These are phyloP conservation scores for Firmiana major DNA, from an alignment of 345 rosid species.

Conservation along the genomic window DNA sequence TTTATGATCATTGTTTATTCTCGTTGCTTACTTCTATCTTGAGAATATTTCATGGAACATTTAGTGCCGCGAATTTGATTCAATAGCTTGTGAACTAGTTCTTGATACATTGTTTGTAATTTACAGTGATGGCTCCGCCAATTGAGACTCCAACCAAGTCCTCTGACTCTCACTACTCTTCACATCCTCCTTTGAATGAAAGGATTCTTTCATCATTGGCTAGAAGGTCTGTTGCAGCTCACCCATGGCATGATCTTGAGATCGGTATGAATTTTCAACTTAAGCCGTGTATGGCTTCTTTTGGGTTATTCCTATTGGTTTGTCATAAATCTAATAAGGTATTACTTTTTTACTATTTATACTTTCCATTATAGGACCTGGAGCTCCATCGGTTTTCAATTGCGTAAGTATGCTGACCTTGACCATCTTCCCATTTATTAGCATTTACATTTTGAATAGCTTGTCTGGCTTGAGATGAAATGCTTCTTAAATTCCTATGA, in stretches of 20 bases:
- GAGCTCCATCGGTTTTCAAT: slow-evolving; percentile 77
- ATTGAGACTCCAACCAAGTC: slow-evolving; percentile 45
- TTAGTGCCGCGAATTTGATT: neutral
- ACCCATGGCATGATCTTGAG: slow-evolving; percentile 99
- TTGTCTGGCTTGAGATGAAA: neutral
- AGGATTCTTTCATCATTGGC: slow-evolving; percentile 90
- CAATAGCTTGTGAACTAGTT: neutral
- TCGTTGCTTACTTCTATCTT: neutral
- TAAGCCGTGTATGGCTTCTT: neutral
- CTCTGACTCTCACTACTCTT: slow-evolving; percentile 25
- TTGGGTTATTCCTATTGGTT: neutral
- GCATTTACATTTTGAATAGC: neutral
- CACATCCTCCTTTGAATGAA: slow-evolving; percentile 81
- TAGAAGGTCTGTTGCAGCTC: slow-evolving; percentile 91
- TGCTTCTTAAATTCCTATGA: neutral
- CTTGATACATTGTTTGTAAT: neutral
- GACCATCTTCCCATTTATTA: neutral
- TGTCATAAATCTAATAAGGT: slow-evolving; percentile 2
- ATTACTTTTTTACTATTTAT: slow-evolving; percentile 5
- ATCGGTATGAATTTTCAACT: slow-evolving; percentile 49
- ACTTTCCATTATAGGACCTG: slow-evolving; percentile 59
- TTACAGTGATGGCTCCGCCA: slow-evolving; percentile 70
- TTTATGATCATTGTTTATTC: neutral
- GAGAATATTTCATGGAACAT: neutral
- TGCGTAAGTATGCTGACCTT: slow-evolving; percentile 50